Evolutionary conservation across 495 filamentous ascomycete species (phyloP).

Genomic region (Podospora australis): DNA sequence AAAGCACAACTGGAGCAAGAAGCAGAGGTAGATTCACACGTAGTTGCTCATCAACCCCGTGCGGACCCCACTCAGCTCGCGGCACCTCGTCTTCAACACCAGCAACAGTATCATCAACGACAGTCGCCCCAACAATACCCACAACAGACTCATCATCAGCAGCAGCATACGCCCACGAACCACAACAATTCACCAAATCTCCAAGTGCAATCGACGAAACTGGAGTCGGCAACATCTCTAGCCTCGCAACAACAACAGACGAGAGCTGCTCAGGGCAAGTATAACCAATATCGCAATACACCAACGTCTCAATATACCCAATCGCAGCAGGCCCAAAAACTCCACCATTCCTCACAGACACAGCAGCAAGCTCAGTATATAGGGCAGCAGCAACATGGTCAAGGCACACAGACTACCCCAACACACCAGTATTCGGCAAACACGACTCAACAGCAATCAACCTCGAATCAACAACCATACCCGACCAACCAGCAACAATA

Average conservation of each 20-base stretch:
- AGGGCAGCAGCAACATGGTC: slow-evolving; percentile 20
- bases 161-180: slow-evolving; percentile 11
- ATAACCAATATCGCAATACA: slow-evolving; percentile 17
- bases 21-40: slow-evolving; percentile 15
- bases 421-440: slow-evolving; percentile 19
- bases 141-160: slow-evolving; percentile 14
- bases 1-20: slow-evolving; percentile 28
- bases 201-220: slow-evolving; percentile 20
- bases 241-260: slow-evolving; percentile 15
- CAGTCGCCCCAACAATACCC: slow-evolving; percentile 15
- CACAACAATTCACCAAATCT: slow-evolving; percentile 21
- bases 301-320: slow-evolving; percentile 15
- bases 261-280: slow-evolving; percentile 14
- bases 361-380: slow-evolving; percentile 14
- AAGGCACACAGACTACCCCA: slow-evolving; percentile 10
- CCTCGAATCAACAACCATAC: slow-evolving; percentile 20
- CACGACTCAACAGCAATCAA: slow-evolving; percentile 14
- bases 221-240: slow-evolving; percentile 15
- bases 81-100: slow-evolving; percentile 17
- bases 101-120: slow-evolving; percentile 20
- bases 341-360: slow-evolving; percentile 6
- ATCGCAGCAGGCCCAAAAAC: slow-evolving; percentile 10
- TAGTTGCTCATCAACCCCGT: slow-evolving; percentile 7
- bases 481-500: slow-evolving; percentile 24
- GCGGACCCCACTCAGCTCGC: slow-evolving; percentile 11